Conservation (phyloP, 805 yeast genomes). For the Pichia deserticola region DNA sequence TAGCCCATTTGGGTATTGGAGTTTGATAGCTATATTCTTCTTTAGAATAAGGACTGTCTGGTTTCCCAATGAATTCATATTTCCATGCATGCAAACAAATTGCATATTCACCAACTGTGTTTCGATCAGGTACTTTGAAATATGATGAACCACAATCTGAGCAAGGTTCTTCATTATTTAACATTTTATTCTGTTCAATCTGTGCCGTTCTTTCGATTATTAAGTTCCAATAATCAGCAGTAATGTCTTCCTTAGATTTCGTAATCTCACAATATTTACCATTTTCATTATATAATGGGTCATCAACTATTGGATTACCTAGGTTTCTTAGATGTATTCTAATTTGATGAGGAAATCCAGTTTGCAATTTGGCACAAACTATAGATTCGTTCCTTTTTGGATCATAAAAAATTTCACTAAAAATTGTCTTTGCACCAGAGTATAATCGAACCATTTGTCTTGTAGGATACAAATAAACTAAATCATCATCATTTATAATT, state of each 20-base stretch:
- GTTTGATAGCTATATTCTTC: not conserved
- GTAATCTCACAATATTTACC: constrained; percentile 2
- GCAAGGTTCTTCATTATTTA: constrained; percentile 20
- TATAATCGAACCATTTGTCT: constrained; percentile 15
- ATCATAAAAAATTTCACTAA: constrained; percentile 22
- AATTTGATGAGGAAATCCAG: constrained; percentile 50
- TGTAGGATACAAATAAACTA: constrained; percentile 21
- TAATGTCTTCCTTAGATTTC: not conserved
- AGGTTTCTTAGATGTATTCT: constrained; percentile 44
- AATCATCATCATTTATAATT: constrained; percentile 31
- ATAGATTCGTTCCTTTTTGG: constrained; percentile 27
- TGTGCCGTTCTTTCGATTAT: constrained; percentile 11
- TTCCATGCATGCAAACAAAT: constrained; percentile 41
- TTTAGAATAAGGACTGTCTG: not conserved
- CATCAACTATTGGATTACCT: constrained; percentile 30
- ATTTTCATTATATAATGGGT: constrained; percentile 20
- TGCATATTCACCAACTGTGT: constrained; percentile 9
- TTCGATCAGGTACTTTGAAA: constrained; percentile 21
- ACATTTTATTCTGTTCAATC: constrained; percentile 15
- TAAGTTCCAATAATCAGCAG: not conserved
- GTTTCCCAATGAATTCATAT: constrained; percentile 18
- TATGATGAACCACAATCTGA: constrained; percentile 24
- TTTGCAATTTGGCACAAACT: constrained; percentile 37
- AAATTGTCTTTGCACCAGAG: constrained; percentile 16
- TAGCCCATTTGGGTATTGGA: not conserved